Base-by-base conservation (phyloP, 2,329 filamentous ascomycete species). In the Hymenotorrendiella dingleyae region DNA sequence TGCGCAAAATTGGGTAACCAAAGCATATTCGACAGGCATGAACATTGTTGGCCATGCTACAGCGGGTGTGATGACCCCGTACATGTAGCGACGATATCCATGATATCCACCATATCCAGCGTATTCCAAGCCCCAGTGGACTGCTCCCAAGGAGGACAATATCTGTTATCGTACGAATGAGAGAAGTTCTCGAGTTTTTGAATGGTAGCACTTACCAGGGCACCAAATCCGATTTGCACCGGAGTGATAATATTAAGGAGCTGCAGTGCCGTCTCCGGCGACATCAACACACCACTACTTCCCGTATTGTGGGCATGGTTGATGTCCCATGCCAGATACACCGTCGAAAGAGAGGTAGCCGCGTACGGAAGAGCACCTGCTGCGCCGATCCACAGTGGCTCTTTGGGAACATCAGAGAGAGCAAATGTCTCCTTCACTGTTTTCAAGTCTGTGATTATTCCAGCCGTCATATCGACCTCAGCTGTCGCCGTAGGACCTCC, bases 61-160 rank as follows among this genome's bases (percentile, higher is more conserved):
- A 34, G 84, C 78, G 1, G 90, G 83, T 5, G 88, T 83, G 34
- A 86, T 62, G 11, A 95, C 79, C 55, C 90, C 90, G 52, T 89
- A 79, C n/a, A 79, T 79, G 62, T 94, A 96, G 49, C 90, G 84
- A 55, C 79, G 80, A 55, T 84, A 86, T 40, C 86, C 84, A 44
- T 85, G 82, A 48, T 74, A 56, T 59, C 77, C 65, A 64, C 82
- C 68, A 63, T 73, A 82, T 69, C 76, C 75, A 38, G 85, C 85
- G 63, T 83, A 94, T 66, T 95, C 89, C 14, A 95, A 73, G 43
- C 90, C 90, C 91, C 78, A 96, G 66, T 96, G 91, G 57, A 95
- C 82, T 24, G 90, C 90, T 33, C 91, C 91, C 1, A 96, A 77
- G 72, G 95, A 96, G 21, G 89, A 94, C 56, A 95, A 85, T 57